Evolutionary conservation across 345 rosid genomes (phyloP).

Genomic region (Populus alba): DNA sequence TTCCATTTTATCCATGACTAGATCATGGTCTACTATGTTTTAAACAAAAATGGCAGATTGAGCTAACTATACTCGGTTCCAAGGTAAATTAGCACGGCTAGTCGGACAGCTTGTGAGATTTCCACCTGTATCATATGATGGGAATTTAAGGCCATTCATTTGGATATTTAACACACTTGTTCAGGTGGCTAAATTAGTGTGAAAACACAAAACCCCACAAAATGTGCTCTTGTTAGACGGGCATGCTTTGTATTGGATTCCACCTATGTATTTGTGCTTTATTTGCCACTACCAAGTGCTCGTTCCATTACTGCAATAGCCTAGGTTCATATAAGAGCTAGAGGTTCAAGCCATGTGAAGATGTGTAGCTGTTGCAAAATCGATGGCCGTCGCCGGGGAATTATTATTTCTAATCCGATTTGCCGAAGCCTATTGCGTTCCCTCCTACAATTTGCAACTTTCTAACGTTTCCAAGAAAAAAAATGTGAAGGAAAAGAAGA

Average conservation of each 20-base stretch:
- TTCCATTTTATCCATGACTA: slow-evolving; percentile 15
- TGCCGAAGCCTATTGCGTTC: neutral
- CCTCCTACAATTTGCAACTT: neutral
- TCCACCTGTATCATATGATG: neutral
- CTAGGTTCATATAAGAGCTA: neutral
- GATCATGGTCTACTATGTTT: neutral
- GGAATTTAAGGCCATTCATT: neutral
- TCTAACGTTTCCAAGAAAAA: too few relatives aligned
- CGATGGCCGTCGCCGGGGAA: neutral
- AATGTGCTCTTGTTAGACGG: neutral
- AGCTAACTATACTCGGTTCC: neutral
- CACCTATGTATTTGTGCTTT: neutral
- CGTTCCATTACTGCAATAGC: neutral
- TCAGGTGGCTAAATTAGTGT: neutral
- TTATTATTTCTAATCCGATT: neutral
- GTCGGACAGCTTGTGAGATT: neutral
- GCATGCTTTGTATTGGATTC: neutral
- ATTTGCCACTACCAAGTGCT: neutral
- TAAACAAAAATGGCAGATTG: neutral
- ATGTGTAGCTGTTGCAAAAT: neutral
- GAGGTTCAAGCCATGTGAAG: neutral
- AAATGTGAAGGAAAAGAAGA: neutral
- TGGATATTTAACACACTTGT: neutral
- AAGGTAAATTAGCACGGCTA: neutral
- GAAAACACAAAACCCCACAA: neutral